A percentile compares a stretch with the other conserved stretches of the same genome.
Conservation (phyloP, 306 rosid genomes). For the Pachyrhizus erosus region DNA sequence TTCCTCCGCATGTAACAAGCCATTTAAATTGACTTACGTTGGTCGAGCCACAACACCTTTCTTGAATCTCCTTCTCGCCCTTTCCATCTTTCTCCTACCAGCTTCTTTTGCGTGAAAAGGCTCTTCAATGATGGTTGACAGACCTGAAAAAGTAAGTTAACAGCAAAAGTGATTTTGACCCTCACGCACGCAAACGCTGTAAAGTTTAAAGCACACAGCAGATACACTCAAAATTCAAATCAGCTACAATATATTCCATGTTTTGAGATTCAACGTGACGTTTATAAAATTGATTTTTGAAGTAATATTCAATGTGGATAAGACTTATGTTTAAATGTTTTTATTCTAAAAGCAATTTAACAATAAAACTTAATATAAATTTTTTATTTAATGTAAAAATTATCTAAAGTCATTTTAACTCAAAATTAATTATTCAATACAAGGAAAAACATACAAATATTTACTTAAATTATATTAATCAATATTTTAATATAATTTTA, state of each 20-base stretch:
- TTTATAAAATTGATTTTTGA: no score
- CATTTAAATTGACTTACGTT: conserved; percentile 34
- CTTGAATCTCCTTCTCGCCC: conserved; percentile 55
- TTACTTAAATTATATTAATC: no score
- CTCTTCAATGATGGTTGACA: conserved; percentile 64
- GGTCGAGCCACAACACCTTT: conserved; percentile 38
- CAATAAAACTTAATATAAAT: no score
- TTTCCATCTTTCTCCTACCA: conserved; percentile 59
- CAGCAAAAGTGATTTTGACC: conserved; percentile 37
- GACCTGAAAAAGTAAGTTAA: conserved; percentile 54
- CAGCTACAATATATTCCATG: background rate
- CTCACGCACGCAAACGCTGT: conserved; percentile 12
- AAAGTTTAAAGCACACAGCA: conserved; percentile 4
- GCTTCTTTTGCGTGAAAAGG: conserved; percentile 51
- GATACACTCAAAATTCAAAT: conserved; percentile 46
- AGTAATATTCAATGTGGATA: no score
- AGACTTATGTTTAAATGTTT: no score
- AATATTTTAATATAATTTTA: no score
- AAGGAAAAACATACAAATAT: background rate
- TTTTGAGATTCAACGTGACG: background rate
- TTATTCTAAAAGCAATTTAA: no score
- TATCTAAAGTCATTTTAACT: no score
- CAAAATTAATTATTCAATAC: background rate
- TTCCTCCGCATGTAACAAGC: conserved; percentile 20
- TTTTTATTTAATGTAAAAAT: no score